phyloP scores from a whole-genome alignment of 2,329 filamentous ascomycete genomes.

The Phialophora chinensis region DNA sequence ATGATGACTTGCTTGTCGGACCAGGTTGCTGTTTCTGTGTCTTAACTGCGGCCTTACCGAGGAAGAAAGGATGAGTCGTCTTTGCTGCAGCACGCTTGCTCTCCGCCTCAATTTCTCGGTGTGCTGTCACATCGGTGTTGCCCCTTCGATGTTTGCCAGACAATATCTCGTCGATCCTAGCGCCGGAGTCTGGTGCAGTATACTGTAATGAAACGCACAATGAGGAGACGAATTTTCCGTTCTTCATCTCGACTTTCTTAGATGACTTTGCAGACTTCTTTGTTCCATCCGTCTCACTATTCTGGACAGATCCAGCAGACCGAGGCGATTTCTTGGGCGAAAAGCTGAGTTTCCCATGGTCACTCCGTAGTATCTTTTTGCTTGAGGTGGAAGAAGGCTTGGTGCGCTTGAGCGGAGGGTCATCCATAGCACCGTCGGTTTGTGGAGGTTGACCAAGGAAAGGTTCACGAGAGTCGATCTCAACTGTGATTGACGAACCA shows the following conservation, averaged over 20 bases:
- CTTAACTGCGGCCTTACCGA: slow-evolving; percentile 56
- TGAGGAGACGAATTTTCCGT: slow-evolving; percentile 37
- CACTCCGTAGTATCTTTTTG: slow-evolving; percentile 56
- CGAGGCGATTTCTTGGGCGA: slow-evolving; percentile 21
- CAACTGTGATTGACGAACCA: not conserved
- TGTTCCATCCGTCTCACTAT: slow-evolving; percentile 1
- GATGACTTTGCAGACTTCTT: slow-evolving; percentile 3
- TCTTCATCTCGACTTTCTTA: slow-evolving; percentile 35
- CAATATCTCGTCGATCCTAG: slow-evolving; percentile 67
- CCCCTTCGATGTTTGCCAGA: slow-evolving; percentile 42
- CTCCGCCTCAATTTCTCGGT: not conserved
- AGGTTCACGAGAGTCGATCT: slow-evolving; percentile 9
- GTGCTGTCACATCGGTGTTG: not conserved
- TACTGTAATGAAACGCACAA: slow-evolving; percentile 31
- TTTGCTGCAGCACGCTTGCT: slow-evolving; percentile 44
- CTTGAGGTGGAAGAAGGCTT: slow-evolving; percentile 56
- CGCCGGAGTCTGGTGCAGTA: slow-evolving; percentile 53
- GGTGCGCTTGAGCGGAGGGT: slow-evolving; percentile 5
- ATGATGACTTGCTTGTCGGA: slow-evolving; percentile 22
- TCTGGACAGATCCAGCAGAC: slow-evolving; percentile 1
- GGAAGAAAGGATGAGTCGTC: slow-evolving; percentile 72
- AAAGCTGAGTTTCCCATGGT: slow-evolving; percentile 49
- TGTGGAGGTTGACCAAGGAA: not conserved
- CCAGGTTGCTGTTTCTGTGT: slow-evolving; percentile 12
- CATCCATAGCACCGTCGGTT: slow-evolving; percentile 2